phyloP scores from a whole-genome alignment of 169 alveolate species.

The Cryptosporidium andersoni region DNA sequence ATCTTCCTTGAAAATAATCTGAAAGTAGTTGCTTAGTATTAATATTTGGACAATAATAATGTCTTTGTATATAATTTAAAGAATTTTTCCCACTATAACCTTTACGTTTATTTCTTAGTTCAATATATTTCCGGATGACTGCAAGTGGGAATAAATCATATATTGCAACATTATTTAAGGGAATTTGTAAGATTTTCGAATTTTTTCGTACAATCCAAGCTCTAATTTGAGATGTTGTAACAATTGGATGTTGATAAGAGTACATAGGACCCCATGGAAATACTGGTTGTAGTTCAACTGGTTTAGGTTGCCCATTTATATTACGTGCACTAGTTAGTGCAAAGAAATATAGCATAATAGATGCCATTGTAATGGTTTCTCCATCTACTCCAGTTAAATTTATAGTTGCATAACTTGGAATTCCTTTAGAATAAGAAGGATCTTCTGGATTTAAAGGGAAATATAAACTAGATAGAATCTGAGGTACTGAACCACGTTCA shows the following conservation, averaged over 20 bases:
- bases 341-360: constrained; percentile 64
- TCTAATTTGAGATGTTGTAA: constrained; percentile 64
- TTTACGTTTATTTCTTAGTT: constrained; percentile 53
- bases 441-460: constrained; percentile 59
- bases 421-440: constrained; percentile 65
- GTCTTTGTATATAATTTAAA: constrained; percentile 30
- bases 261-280: constrained; percentile 68
- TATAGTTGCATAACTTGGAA: constrained; percentile 38
- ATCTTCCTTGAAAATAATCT: constrained; percentile 56
- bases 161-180: constrained; percentile 49
- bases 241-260: constrained; percentile 70
- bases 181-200: constrained; percentile 22
- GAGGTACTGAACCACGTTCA: constrained; percentile 63
- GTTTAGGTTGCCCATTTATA: constrained; percentile 60
- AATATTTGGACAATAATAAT: constrained; percentile 53
- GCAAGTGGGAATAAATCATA: constrained; percentile 65
- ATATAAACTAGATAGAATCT: constrained; percentile 42
- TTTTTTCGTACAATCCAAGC: constrained; percentile 57
- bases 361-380: constrained; percentile 63
- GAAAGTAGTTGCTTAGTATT: constrained; percentile 36
- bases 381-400: constrained; percentile 60
- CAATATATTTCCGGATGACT: constrained; percentile 56
- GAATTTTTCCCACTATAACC: constrained; percentile 47
- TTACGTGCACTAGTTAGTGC: constrained; percentile 46
- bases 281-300: constrained; percentile 54